Evolutionary conservation across 345 rosid genomes (phyloP).

Genomic region (Gynandropsis gynandra): DNA sequence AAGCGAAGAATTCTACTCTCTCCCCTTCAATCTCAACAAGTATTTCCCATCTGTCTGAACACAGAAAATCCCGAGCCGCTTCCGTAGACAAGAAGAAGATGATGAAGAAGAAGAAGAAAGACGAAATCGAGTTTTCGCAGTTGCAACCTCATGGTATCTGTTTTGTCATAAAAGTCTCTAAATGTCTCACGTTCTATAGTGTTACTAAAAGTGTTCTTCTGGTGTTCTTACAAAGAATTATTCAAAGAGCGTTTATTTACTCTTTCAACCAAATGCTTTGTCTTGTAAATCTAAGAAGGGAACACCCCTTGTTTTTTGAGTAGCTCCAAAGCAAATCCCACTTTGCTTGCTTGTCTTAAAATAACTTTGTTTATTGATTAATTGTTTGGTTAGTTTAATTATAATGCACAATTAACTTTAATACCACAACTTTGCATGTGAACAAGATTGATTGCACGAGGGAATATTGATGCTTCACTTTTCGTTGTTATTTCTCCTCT

Average conservation of each 20-base stretch:
- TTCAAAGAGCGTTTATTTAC: constrained; percentile 22
- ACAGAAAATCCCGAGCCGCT: constrained; percentile 5
- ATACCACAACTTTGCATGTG: constrained; percentile 36
- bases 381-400: constrained; percentile 10
- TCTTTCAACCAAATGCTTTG: constrained; percentile 14
- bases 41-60: constrained; percentile 84
- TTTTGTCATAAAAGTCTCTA: constrained; percentile 13
- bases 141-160: constrained; percentile 16
- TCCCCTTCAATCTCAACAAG: constrained; percentile 90
- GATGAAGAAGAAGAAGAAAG: constrained; percentile 13
- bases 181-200: constrained; percentile 23
- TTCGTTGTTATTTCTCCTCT: constrained; percentile 29
- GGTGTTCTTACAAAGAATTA: constrained; percentile 12
- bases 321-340: constrained; percentile 20
- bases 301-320: constrained; percentile 22
- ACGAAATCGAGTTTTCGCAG: constrained; percentile 7
- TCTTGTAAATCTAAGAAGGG: constrained; percentile 28
- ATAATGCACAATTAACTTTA: constrained; percentile 14
- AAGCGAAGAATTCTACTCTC: constrained; percentile 83
- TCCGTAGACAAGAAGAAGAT: constrained; percentile 16
- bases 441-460: constrained; percentile 30
- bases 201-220: constrained; percentile 5
- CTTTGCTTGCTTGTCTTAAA: neutral
- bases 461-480: constrained; percentile 31
- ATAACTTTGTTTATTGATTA: constrained; percentile 24